Evolutionary conservation across 345 rosid species (phyloP), one percentile per base, ranked within the genome.

Genomic region (Chamaenerion angustifolium): DNA sequence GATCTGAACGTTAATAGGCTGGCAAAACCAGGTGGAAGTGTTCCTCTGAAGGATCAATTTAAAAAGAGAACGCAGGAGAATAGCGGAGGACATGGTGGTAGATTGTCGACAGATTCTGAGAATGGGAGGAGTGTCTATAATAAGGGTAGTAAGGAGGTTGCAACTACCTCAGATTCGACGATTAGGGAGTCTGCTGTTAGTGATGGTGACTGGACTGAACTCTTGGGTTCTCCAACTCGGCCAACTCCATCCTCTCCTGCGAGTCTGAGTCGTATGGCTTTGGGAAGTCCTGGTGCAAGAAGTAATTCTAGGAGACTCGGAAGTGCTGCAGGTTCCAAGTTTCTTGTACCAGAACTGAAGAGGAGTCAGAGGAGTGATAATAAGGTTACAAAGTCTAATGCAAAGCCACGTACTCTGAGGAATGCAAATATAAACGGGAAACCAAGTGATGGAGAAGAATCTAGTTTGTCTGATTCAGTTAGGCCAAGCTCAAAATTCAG

Each of bases 151-250:
- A 67, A 60, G 41, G 82, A 67, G 63, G 48, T 54, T 64, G 43
- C 45, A 4, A 59, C 56, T 54, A 43, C 48, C 49, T 40, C 65
- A 0, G 35, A 50, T 57, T 31, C 62, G 37, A 43, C 70, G 0
- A 72, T 68, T 48, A 69, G 71, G 1, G 78, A 62, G 56, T 55
- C 85, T 10, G 49, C 75, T 12, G 77, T 78, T 23, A 80, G 77
- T 58, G 98, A 90, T 49, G 75, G 68, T 67, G 98, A 86, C 58
- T 90, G 98, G 96, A 86, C 98, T 23, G 77, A 83, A 55, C 68
- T 90, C 40, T 73, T 86, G 64, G 60, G 83, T 53, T 53, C 75
- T n/a, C 81, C 86, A 4, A 56, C 45, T 59, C 72, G 60, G 47
- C 68, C 60, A 6, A 35, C 72, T n/a, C 56, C 61, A 11, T 52